Percentiles rank a stretch among this genome's conserved stretches.
phyloP scores from a whole-genome alignment of 1,139 yeast species.

The Arxiozyma slooffiae region DNA sequence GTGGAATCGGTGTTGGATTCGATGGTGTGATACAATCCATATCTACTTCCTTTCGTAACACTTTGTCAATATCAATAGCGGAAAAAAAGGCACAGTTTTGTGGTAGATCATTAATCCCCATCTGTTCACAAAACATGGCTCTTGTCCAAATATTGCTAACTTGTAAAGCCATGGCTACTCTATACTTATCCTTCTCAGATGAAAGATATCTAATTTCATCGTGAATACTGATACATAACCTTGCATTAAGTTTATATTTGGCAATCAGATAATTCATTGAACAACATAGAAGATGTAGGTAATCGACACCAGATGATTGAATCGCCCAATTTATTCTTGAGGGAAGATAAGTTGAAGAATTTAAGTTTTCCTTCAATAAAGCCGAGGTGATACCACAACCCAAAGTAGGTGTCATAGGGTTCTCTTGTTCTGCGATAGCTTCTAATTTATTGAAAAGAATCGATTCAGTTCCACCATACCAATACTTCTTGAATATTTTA shows the following conservation, averaged over 20 bases:
- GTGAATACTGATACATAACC: constrained; percentile 83
- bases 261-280: constrained; percentile 78
- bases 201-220: constrained; percentile 85
- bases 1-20: constrained; percentile 57
- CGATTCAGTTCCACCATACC: constrained; percentile 94
- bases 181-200: constrained; percentile 59
- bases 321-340: constrained; percentile 96
- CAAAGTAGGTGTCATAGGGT: constrained; percentile 81
- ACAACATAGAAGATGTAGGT: constrained; percentile 71
- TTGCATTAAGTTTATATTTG: constrained; percentile 59
- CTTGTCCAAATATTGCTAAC: constrained; percentile 92
- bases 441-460: constrained; percentile 84
- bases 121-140: constrained; percentile 86
- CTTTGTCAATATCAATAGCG: constrained; percentile 82
- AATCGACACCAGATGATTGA: constrained; percentile 96
- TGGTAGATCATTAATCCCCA: constrained; percentile 84
- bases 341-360: constrained; percentile 61
- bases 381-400: constrained; percentile 94
- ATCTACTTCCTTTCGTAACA: constrained; percentile 80
- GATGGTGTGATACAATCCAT: constrained; percentile 89
- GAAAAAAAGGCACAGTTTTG: constrained; percentile 94
- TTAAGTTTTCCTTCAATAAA: constrained; percentile 54
- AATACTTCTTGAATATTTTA: constrained; percentile 36
- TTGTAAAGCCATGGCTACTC: constrained; percentile 75
- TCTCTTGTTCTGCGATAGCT: constrained; percentile 71